Evolutionary conservation across 768 basidiomycete species (phyloP).

Genomic region (Boletus barrowsii): DNA sequence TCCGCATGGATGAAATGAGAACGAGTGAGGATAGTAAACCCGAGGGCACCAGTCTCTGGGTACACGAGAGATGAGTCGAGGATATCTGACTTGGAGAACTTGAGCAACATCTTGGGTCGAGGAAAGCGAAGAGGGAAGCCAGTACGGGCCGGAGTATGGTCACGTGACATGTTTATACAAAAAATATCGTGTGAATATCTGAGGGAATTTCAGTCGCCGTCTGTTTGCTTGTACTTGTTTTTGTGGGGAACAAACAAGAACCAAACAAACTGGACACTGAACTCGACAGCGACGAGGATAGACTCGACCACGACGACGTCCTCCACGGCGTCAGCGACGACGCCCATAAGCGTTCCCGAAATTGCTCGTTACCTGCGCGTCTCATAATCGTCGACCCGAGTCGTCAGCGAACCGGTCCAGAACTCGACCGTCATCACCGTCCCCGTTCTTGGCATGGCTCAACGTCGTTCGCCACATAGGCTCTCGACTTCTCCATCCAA

Average conservation of each 20-base stretch:
- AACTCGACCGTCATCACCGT: constrained; percentile 16
- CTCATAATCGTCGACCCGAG: constrained; percentile 10
- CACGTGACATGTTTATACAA: background rate
- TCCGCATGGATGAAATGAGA: constrained; percentile 28
- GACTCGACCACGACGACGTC: constrained; percentile 21
- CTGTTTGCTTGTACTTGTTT: constrained; percentile 26
- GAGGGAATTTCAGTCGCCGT: background rate
- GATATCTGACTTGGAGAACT: constrained; percentile 57
- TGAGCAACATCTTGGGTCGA: constrained; percentile 46
- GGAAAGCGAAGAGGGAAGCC: background rate
- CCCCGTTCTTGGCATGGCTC: constrained; percentile 36
- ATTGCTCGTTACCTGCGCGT: background rate
- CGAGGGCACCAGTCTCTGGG: constrained; percentile 46
- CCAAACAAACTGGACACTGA: constrained; percentile 30
- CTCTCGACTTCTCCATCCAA: constrained; percentile 30
- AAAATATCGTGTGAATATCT: constrained; percentile 5
- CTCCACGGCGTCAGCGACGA: constrained; percentile 20
- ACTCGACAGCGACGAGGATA: constrained; percentile 28
- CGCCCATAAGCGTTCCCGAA: constrained; percentile 2
- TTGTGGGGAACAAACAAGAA: constrained; percentile 30
- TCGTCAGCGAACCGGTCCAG: constrained; percentile 9
- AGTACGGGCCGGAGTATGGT: no score
- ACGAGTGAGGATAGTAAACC: constrained; percentile 49
- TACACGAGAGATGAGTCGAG: constrained; percentile 54
- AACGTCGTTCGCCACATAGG: constrained; percentile 46